Evolutionary conservation across 2,329 filamentous ascomycete genomes (phyloP).

Genomic region (Aspergillus sp.): DNA sequence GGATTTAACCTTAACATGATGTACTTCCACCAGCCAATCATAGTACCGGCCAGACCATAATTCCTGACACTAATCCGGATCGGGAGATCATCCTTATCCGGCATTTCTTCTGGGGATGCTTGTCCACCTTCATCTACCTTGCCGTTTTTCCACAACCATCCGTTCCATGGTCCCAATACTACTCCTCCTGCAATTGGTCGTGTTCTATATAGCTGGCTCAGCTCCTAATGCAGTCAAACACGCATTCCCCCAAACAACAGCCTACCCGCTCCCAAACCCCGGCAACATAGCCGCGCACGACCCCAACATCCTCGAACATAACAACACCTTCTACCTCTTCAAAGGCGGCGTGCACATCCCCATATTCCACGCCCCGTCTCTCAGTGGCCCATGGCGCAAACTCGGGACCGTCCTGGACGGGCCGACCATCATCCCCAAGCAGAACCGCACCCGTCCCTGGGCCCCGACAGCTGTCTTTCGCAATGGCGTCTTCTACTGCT

Average conservation of each 20-base stretch:
- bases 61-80: too few relatives aligned
- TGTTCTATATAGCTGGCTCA: too few relatives aligned
- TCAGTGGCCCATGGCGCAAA: constrained; percentile 24
- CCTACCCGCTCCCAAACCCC: constrained; percentile 18
- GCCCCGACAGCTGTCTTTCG: constrained; percentile 24
- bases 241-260: constrained; percentile 17
- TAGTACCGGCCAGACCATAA: too few relatives aligned
- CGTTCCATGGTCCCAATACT: too few relatives aligned
- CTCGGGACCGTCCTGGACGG: constrained; percentile 23
- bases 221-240: too few relatives aligned
- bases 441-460: constrained; percentile 25
- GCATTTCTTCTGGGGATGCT: too few relatives aligned
- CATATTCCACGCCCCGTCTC: constrained; percentile 14
- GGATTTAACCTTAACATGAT: too few relatives aligned
- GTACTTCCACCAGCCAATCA: too few relatives aligned
- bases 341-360: constrained; percentile 21
- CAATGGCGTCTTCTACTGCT: constrained; percentile 27
- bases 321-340: constrained; percentile 26
- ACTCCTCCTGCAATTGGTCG: neutral
- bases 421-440: constrained; percentile 21
- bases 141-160: too few relatives aligned
- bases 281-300: constrained; percentile 24
- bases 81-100: too few relatives aligned
- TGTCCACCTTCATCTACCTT: too few relatives aligned
- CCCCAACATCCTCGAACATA: constrained; percentile 22